These are phyloP conservation scores for Dendrobium catenatum DNA, from an alignment of 106 monocot genomes.

Conservation along the genomic window DNA sequence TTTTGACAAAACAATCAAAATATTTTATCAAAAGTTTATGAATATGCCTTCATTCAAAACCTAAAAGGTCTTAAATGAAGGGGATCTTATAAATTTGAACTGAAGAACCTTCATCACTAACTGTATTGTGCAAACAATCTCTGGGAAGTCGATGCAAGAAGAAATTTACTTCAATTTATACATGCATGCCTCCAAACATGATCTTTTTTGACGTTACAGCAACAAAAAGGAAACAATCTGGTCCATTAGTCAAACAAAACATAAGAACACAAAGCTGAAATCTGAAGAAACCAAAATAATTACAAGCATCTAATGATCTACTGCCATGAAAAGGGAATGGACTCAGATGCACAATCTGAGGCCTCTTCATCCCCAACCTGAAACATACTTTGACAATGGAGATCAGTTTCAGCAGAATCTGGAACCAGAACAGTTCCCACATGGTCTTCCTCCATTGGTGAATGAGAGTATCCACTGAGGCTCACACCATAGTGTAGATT, in stretches of 20 bases:
- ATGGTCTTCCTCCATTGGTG: constrained; percentile 24
- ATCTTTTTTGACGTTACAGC: background rate
- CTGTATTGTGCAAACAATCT: background rate
- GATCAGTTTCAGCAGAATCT: constrained; percentile 15
- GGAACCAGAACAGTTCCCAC: constrained; percentile 30
- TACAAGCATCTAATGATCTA: constrained; percentile 10
- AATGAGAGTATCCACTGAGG: constrained; percentile 20
- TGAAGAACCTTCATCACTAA: background rate
- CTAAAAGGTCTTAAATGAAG: too few species aligned
- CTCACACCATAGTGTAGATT: constrained; percentile 2
- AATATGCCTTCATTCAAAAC: too few species aligned
- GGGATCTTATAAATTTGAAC: background rate
- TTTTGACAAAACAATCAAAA: too few species aligned
- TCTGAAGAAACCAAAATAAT: background rate
- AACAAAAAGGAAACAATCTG: background rate
- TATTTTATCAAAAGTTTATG: too few species aligned
- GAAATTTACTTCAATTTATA: constrained; percentile 4
- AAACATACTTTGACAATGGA: constrained; percentile 36
- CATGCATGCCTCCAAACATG: background rate
- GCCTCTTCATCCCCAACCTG: constrained; percentile 26
- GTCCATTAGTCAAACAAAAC: background rate
- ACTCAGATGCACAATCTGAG: constrained; percentile 17
- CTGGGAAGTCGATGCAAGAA: background rate
- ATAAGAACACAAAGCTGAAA: background rate
- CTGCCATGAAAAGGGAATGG: constrained; percentile 62